Percentiles rank a stretch among this genome's conserved stretches.
These are phyloP conservation scores for Lasiosphaeria miniovina DNA, from an alignment of 495 filamentous ascomycete genomes.

Conservation along the genomic window DNA sequence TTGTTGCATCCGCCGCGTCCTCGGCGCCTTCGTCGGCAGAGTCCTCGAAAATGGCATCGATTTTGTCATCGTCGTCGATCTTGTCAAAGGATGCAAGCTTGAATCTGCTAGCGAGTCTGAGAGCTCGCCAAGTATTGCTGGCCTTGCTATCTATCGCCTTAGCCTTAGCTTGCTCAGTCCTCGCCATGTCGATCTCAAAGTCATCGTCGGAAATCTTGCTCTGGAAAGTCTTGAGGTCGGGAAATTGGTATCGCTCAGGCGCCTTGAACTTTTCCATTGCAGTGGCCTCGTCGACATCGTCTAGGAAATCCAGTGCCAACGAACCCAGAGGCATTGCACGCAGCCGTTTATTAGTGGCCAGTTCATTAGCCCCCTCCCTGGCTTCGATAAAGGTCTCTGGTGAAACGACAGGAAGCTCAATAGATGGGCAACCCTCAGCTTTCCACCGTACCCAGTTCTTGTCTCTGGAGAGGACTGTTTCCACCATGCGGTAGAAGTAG, in stretches of 20 bases:
- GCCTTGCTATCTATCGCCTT: slow-evolving; percentile 63
- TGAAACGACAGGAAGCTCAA: slow-evolving; percentile 69
- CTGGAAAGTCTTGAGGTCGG: slow-evolving; percentile 47
- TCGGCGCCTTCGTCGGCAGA: slow-evolving; percentile 20
- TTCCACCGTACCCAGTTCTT: slow-evolving; percentile 99
- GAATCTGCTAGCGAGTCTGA: slow-evolving; percentile 71
- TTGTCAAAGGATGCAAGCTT: slow-evolving; percentile 78
- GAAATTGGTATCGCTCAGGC: slow-evolving; percentile 42
- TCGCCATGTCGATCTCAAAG: slow-evolving; percentile 79
- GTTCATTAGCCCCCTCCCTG: slow-evolving; percentile 58
- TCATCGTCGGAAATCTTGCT: slow-evolving; percentile 65
- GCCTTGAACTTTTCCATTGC: slow-evolving; percentile 50
- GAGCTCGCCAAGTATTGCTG: slow-evolving; percentile 84
- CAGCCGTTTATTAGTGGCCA: slow-evolving; percentile 63
- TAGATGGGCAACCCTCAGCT: slow-evolving; percentile 82
- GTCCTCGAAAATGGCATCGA: slow-evolving; percentile 51
- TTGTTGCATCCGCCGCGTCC: slow-evolving; percentile 19
- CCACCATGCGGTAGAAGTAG: slow-evolving; percentile 93
- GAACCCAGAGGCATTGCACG: slow-evolving; percentile 66
- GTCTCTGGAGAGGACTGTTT: slow-evolving; percentile 89
- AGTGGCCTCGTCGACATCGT: slow-evolving; percentile 51
- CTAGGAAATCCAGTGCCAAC: slow-evolving; percentile 72
- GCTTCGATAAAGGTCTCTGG: slow-evolving; percentile 63
- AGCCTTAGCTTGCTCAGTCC: slow-evolving; percentile 65
- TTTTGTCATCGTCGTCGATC: slow-evolving; percentile 75